Conservation (phyloP, 139 green algal genomes). For the Coccomyxa sp. region DNA sequence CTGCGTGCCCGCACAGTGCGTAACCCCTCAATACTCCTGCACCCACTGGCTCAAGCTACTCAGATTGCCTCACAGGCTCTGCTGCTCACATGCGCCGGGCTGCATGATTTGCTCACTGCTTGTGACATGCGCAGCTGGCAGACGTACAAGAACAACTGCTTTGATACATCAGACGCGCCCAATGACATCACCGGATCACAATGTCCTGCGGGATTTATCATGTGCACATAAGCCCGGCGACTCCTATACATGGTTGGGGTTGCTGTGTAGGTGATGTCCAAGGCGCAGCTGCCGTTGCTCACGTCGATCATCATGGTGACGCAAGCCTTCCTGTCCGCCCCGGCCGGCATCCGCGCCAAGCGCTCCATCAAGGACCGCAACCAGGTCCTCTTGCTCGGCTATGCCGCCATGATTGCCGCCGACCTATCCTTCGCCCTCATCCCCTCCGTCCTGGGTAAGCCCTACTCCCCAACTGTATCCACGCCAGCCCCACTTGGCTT, state of each 20-base stretch:
- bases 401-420: constrained; percentile 57
- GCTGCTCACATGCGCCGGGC: not conserved
- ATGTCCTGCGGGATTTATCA: no score
- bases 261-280: constrained; percentile 55
- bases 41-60: not conserved
- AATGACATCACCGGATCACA: no score
- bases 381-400: constrained; percentile 56
- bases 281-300: constrained; percentile 59
- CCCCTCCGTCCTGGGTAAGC: constrained; percentile 14
- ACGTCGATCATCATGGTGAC: constrained; percentile 60
- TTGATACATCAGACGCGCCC: no score
- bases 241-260: no score
- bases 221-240: no score
- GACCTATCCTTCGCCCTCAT: constrained; percentile 51
- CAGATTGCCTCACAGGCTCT: no score
- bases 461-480: not conserved
- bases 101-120: not conserved
- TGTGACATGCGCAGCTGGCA: no score
- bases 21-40: not conserved
- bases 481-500: not conserved
- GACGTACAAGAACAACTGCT: no score
- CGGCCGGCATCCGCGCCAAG: constrained; percentile 49
- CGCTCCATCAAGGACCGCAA: constrained; percentile 24
- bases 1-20: constrained; percentile 63
- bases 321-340: constrained; percentile 63